Base-by-base conservation (phyloP, 805 yeast genomes). In the Starmerella vaccinii region DNA sequence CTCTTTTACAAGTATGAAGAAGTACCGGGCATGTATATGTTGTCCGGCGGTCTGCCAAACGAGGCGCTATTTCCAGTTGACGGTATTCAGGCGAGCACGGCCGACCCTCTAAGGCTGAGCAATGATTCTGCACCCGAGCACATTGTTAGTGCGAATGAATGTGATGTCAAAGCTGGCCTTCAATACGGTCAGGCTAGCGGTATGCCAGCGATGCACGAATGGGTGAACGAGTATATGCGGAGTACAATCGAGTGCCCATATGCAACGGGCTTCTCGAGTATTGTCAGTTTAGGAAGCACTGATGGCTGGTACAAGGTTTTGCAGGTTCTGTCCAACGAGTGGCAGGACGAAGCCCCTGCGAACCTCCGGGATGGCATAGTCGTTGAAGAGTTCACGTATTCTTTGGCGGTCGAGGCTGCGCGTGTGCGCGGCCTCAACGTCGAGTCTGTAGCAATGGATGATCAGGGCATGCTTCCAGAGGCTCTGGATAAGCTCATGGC, bases 161-260 rank as follows among this genome's bases (percentile, higher is more conserved):
- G 23, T 5, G 54, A 49, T 10, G 74, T 92, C 59, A 75, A 84
- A 21, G 76, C 84, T 61, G 80, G 95, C 18, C 74, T 92, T 67
- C 98, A 90, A 70, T 90, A 90, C 68, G 97, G 97, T 44, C 71
- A 65, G 69, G 81, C 95, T 46, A 80, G 78, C 55, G 98, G 98
- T 47, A 83, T 81, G 54, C 78, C 82, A 3, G 88, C 82, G 60
- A 63, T 90, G 43, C 61, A 80, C 45, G 63, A 70, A 3, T 90
- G 84, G 70, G 64, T 90, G 57, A 79, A 69, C 60, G 84, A 82
- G 54, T 57, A 57, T 49, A 46, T 44, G 40, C 95, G 87, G 70
- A 16, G 38, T 21, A 47, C 48, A 9, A 30, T 53, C 29, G 66
- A 45, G 21, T 49, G 56, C 34, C 55, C 30, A 2, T 60, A 61